Evolutionary conservation across 768 basidiomycete species (phyloP), one percentile per base, ranked within the genome.

Genomic region (Termitomyces sp.): DNA sequence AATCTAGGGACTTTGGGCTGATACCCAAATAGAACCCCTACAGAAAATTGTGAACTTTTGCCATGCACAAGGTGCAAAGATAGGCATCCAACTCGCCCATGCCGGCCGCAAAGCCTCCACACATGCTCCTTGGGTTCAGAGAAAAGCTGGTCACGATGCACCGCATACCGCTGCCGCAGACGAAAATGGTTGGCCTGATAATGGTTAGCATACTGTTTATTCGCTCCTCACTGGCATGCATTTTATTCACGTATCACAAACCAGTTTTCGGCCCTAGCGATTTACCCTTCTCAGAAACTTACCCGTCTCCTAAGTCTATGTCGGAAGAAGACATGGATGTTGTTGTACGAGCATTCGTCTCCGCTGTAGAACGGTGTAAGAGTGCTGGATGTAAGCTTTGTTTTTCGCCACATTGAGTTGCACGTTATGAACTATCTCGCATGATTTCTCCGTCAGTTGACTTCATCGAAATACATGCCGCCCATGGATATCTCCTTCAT

Each of bases 41-140:
- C 82, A 82, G 63, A 78, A 83, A 29, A 83, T 93, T 52, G 86
- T 90, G 47, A 75, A 89, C 54, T 92, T 93, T 63, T 77, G 77
- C 15, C 88, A 91, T 61, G 71, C 80, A 0, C 87, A 90, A 44
- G 85, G 82, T 9, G 79, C 85, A 1, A 75, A 79, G 45, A 84
- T 94, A 25, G 92, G 88, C 1, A 76, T 94, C 31, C 92, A 94
- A 65, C 81, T 94, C 18, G 81, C 83, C 0, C 91, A 94, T 65
- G 88, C 86, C 4, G 80, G 80, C 11, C 71, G 80, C 32, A 94
- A 95, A 66, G 85, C 87, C 0, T 85, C 82, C 9, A 86, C 83
- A 0, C 74, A 79, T 49, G 78, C 89, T 1, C 86, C 88, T 2
- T 92, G 86, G 87, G 76, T 88, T 25, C 75, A 68, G 53, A 52